These are phyloP conservation scores for Paracoccidioides lutzii DNA, from an alignment of 2,329 filamentous ascomycete genomes.

Conservation along the genomic window DNA sequence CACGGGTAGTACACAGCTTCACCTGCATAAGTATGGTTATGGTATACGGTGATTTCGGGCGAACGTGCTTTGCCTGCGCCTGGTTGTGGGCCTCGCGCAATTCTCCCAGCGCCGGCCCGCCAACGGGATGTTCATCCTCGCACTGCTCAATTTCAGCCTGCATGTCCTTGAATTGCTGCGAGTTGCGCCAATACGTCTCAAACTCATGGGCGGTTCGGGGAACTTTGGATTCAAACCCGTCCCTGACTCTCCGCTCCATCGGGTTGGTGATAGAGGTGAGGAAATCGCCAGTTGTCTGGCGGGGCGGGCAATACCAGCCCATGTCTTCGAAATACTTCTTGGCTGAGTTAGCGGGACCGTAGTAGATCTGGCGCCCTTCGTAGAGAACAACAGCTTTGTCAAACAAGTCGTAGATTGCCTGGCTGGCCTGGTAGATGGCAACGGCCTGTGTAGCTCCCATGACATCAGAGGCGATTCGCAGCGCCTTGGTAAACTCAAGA, in stretches of 20 bases:
- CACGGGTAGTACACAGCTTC: constrained; percentile 66
- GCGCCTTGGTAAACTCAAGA: constrained; percentile 43
- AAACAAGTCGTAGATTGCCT: constrained; percentile 48
- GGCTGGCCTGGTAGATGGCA: constrained; percentile 45
- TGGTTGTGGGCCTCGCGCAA: constrained; percentile 22
- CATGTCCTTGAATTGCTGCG: constrained; percentile 20
- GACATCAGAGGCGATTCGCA: constrained; percentile 40
- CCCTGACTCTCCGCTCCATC: constrained; percentile 41
- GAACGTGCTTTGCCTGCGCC: constrained; percentile 27
- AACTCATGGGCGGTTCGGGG: constrained; percentile 59
- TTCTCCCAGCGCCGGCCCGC: constrained; percentile 19
- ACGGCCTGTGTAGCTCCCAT: constrained; percentile 40
- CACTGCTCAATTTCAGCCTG: constrained; percentile 24
- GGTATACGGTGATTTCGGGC: constrained; percentile 51
- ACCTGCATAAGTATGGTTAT: constrained; percentile 67
- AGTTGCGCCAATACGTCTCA: constrained; percentile 37
- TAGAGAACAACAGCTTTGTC: constrained; percentile 65
- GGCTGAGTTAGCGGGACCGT: constrained; percentile 48
- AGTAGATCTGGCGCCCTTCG: constrained; percentile 66
- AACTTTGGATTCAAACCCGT: constrained; percentile 48
- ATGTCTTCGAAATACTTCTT: constrained; percentile 54
- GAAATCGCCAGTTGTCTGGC: constrained; percentile 59
- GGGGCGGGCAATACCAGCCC: constrained; percentile 54
- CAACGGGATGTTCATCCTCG: constrained; percentile 20
- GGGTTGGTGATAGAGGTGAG: constrained; percentile 57